Conservation (phyloP, 1,139 yeast species). For the Suhomyces panamericanus region DNA sequence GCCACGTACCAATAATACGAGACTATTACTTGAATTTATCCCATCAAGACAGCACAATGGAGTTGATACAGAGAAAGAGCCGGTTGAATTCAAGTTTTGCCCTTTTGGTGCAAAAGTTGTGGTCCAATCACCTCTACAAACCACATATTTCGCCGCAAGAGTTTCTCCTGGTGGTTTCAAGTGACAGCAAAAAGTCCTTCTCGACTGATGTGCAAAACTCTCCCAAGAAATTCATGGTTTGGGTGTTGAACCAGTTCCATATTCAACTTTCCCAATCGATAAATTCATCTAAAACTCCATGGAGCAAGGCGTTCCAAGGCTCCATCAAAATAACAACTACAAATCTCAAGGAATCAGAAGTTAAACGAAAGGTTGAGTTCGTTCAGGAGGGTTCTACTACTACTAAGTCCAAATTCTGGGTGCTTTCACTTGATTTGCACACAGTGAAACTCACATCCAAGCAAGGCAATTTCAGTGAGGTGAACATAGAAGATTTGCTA, state of each 20-base stretch:
- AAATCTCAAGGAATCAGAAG: constrained; percentile 21
- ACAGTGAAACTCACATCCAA: constrained; percentile 59
- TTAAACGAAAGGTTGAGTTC: constrained; percentile 24
- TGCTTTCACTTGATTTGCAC: constrained; percentile 51
- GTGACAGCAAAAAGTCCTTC: constrained; percentile 44
- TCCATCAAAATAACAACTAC: constrained; percentile 36
- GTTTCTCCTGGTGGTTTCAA: constrained; percentile 50
- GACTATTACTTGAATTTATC: constrained; percentile 46
- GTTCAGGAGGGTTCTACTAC: constrained; percentile 20
- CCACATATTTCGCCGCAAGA: constrained; percentile 70
- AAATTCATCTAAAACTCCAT: constrained; percentile 17
- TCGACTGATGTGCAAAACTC: constrained; percentile 38
- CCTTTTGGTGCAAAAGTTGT: constrained; percentile 55
- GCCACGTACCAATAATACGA: constrained; percentile 55
- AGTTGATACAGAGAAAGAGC: constrained; percentile 17
- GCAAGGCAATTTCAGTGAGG: constrained; percentile 51
- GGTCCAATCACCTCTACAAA: constrained; percentile 62
- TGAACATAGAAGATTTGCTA: constrained; percentile 47
- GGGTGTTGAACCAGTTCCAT: constrained; percentile 57
- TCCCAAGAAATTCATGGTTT: constrained; percentile 58
- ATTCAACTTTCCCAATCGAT: constrained; percentile 30
- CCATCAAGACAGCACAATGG: constrained; percentile 10
- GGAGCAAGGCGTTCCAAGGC: constrained; percentile 51
- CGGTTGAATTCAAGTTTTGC: constrained; percentile 40
- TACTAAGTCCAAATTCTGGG: constrained; percentile 51